Conservation (phyloP, 768 basidiomycete species). For the Rhodotorula taiwanensis region DNA sequence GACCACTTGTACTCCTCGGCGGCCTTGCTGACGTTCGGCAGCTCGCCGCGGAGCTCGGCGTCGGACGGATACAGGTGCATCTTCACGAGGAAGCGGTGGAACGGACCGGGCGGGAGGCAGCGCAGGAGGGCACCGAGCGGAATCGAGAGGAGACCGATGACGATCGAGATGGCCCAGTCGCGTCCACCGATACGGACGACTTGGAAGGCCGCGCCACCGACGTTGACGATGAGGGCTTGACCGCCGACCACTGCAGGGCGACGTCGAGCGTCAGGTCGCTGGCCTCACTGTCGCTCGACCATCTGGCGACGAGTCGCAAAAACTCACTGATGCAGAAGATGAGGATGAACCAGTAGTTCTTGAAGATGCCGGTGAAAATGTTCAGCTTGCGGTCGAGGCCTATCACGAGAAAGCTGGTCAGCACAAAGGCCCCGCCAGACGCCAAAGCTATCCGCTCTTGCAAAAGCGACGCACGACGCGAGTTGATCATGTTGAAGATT, state of each 20-base stretch:
- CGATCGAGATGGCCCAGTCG: conserved; percentile 90
- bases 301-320: no score
- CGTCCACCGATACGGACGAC: conserved; percentile 69
- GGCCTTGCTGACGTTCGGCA: conserved; percentile 33
- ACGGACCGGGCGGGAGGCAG: conserved; percentile 65
- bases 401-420: no score
- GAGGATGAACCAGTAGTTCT: conserved; percentile 73
- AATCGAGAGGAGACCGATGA: conserved; percentile 76
- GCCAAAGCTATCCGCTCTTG: no score
- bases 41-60: conserved; percentile 51
- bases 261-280: neutral
- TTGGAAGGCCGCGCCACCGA: conserved; percentile 86
- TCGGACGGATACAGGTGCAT: conserved; percentile 58
- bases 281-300: no score
- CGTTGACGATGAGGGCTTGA: conserved; percentile 80
- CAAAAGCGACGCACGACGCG: conserved; percentile 51
- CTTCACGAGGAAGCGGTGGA: conserved; percentile 58
- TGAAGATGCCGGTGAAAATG: conserved; percentile 72
- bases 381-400: conserved; percentile 72
- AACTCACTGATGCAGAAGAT: conserved; percentile 79
- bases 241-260: conserved; percentile 63
- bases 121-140: conserved; percentile 80
- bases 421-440: no score
- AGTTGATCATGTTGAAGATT: conserved; percentile 77
- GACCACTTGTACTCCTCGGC: conserved; percentile 41